Evolutionary conservation across 2,329 filamentous ascomycete species (phyloP).

Genomic region (Madurella mycetomatis): DNA sequence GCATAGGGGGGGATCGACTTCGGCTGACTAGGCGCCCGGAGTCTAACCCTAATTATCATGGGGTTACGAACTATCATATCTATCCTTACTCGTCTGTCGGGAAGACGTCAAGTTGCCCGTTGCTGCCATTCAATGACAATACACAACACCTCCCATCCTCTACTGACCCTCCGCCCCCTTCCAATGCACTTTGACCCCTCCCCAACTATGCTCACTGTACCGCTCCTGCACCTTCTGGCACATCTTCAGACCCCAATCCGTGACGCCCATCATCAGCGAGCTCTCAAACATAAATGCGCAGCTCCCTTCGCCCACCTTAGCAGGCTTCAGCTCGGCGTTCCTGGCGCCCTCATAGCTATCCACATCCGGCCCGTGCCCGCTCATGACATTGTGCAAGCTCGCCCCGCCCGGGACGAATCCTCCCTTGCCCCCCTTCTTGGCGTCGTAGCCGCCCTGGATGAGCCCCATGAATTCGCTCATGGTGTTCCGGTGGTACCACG

Average conservation of each 20-base stretch:
- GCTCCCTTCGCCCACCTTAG: constrained; percentile 55
- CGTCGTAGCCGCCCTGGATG: constrained; percentile 56
- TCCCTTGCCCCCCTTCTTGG: constrained; percentile 50
- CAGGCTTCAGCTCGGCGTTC: constrained; percentile 49
- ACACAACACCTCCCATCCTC: not conserved
- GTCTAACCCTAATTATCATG: too few relatives aligned
- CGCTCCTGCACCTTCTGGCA: constrained; percentile 58
- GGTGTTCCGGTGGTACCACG: constrained; percentile 68
- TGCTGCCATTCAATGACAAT: not conserved
- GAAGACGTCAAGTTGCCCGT: not conserved
- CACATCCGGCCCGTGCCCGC: constrained; percentile 60
- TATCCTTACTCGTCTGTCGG: too few relatives aligned
- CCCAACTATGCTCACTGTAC: constrained; percentile 82
- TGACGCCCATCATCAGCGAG: constrained; percentile 65
- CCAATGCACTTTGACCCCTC: constrained; percentile 61
- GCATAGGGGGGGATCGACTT: too few relatives aligned
- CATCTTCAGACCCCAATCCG: constrained; percentile 60
- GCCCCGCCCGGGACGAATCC: constrained; percentile 58
- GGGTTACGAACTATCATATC: too few relatives aligned
- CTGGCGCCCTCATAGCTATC: constrained; percentile 53
- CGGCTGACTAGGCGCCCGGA: too few relatives aligned
- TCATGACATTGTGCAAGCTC: constrained; percentile 67
- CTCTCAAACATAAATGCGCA: constrained; percentile 69
- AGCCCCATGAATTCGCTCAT: constrained; percentile 64
- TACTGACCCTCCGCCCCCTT: constrained; percentile 25